Base-by-base conservation (phyloP, 495 filamentous ascomycete species). In the Neurospora sp. region DNA sequence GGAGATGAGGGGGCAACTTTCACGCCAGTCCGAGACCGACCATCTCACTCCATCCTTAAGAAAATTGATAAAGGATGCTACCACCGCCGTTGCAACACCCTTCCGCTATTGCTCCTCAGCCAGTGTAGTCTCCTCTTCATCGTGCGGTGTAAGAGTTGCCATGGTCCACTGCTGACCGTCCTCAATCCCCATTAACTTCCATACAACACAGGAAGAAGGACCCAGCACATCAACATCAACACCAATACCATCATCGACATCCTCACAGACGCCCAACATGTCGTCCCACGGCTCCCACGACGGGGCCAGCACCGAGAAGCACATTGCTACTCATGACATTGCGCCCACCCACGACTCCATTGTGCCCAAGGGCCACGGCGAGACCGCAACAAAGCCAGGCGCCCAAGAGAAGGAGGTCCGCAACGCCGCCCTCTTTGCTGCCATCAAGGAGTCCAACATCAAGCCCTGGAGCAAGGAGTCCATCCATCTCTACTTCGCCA, bases 391-490 rank as follows among this genome's bases (percentile, higher is more conserved):
- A 74, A 74, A 70, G 5, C 73, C 79, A 19, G 81, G 82, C n/a
- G 82, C 82, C 13, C 83, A 83, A 72, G 82, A 84, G 34, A 88
- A 86, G 78, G 75, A 71, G 38, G 87, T 89, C 40, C 82, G 82
- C 77, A 89, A 88, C 77, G 88, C 88, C 80, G 87, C 88, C 38
- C 80, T 90, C 17, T 90, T 79, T 75, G 87, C 88, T 39, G 87
- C 88, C 39, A 83, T 89, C 73, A 79, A 87, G 69, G 86, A 88
- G 76, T 85, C 86, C 39, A 83, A 86, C 54, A 89, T 90, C 76
- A 81, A 86, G 71, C 81, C 79, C 45, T 84, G 86, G 84, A 88
- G 86, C 82, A 86, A 81, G 75, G 81, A 82, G 34, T 87, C 86
- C 13, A 73, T 88, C 28, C 84, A 87, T 8, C 81, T 90, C 43